A percentile compares a stretch with the other conserved stretches of the same genome.
phyloP scores from a whole-genome alignment of 768 basidiomycete genomes.

The Gautieria morchelliformis region DNA sequence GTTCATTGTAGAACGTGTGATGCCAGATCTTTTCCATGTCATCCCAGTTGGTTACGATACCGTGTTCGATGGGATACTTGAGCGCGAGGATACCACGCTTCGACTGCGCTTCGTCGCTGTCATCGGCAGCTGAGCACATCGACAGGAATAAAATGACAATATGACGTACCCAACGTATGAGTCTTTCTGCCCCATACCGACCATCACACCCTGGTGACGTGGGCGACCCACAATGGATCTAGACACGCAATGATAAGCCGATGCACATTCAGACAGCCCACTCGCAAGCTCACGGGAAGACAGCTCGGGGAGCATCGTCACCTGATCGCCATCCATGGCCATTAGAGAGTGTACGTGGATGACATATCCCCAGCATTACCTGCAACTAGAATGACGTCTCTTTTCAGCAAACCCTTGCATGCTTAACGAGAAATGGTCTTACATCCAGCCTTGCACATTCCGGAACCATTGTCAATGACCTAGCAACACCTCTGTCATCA shows the following conservation, averaged over 20 bases:
- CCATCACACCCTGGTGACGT: constrained; percentile 68
- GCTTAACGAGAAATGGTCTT: neutral
- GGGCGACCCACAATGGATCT: constrained; percentile 65
- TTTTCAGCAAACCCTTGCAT: constrained; percentile 2
- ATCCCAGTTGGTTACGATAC: constrained; percentile 69
- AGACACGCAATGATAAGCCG: neutral
- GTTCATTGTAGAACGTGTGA: constrained; percentile 82
- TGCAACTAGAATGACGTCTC: constrained; percentile 13
- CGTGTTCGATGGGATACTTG: constrained; percentile 64
- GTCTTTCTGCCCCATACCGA: constrained; percentile 72
- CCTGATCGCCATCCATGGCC: constrained; percentile 19
- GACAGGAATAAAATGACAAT: neutral
- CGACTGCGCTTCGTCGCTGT: constrained; percentile 61
- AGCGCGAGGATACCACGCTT: constrained; percentile 66
- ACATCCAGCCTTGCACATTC: constrained; percentile 46
- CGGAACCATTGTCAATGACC: constrained; percentile 28
- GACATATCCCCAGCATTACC: constrained; percentile 8
- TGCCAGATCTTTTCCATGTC: constrained; percentile 74
- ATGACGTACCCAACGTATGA: constrained; percentile 55
- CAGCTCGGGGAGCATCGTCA: constrained; percentile 44
- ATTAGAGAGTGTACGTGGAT: neutral
- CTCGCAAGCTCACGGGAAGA: constrained; percentile 32
- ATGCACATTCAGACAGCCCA: neutral
- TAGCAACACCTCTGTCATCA: neutral
- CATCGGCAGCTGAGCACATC: constrained; percentile 16